phyloP scores from a whole-genome alignment of 169 alveolate species.

The Cryptosporidium canis region DNA sequence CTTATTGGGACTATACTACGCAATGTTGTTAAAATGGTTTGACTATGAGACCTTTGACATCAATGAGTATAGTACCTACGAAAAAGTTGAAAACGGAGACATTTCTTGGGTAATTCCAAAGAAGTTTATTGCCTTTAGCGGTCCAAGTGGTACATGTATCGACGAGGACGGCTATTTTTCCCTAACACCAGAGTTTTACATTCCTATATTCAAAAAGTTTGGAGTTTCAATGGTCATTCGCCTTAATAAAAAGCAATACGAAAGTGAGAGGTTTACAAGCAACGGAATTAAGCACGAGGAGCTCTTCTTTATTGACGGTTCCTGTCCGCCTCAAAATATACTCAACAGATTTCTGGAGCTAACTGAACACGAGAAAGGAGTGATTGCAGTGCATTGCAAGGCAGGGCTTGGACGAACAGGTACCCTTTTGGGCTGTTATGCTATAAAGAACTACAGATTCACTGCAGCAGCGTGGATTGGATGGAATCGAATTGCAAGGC shows the following conservation, averaged over 20 bases:
- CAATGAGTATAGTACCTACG: slow-evolving; percentile 89
- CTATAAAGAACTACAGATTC: slow-evolving; percentile 87
- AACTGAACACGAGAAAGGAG: slow-evolving; percentile 91
- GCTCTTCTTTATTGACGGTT: slow-evolving; percentile 89
- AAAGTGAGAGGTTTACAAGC: slow-evolving; percentile 81
- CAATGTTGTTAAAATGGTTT: slow-evolving; percentile 91
- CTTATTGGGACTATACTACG: slow-evolving; percentile 90
- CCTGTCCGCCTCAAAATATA: slow-evolving; percentile 90
- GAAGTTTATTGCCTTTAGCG: slow-evolving; percentile 91
- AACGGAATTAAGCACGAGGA: slow-evolving; percentile 86
- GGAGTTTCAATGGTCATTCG: slow-evolving; percentile 89
- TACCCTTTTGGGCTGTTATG: slow-evolving; percentile 91
- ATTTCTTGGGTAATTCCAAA: slow-evolving; percentile 93
- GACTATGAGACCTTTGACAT: slow-evolving; percentile 85
- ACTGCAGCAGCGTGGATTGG: slow-evolving; percentile 94
- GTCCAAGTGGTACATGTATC: slow-evolving; percentile 84
- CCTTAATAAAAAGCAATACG: slow-evolving; percentile 90
- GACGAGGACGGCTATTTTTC: slow-evolving; percentile 79
- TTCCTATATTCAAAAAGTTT: slow-evolving; percentile 86
- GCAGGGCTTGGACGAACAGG: slow-evolving; percentile 98
- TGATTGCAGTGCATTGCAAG: slow-evolving; percentile 95
- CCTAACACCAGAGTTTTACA: slow-evolving; percentile 91
- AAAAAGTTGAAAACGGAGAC: slow-evolving; percentile 92
- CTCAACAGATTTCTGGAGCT: slow-evolving; percentile 86
- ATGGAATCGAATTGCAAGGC: slow-evolving; percentile 91